These are phyloP conservation scores for Letharia lupina DNA, from an alignment of 495 filamentous ascomycete genomes.

Conservation along the genomic window DNA sequence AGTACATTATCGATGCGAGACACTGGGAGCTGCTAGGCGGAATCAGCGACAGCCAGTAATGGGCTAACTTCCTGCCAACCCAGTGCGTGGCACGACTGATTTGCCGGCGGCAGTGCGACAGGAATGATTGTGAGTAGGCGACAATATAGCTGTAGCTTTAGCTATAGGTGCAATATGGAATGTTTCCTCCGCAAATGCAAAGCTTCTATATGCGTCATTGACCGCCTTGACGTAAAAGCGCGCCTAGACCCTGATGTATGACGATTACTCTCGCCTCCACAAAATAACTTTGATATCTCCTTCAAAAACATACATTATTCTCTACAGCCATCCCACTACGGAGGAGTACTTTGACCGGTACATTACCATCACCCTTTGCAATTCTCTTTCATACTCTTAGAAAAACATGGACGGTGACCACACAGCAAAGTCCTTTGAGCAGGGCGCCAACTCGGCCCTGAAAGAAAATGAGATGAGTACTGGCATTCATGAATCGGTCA, in stretches of 20 bases:
- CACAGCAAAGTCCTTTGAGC: constrained; percentile 25
- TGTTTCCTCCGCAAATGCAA: background rate
- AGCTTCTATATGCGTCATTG: constrained; percentile 2
- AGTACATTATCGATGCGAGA: background rate
- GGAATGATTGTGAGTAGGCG: background rate
- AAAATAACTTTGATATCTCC: background rate
- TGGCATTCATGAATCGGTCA: constrained; percentile 24
- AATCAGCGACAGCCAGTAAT: too few species aligned
- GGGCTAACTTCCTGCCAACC: too few species aligned
- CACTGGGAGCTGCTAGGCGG: too few species aligned
- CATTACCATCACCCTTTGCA: background rate
- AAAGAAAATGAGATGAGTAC: constrained; percentile 24
- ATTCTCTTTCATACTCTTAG: background rate
- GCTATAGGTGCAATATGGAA: background rate
- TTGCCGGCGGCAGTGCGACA: background rate
- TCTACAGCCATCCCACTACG: too few species aligned
- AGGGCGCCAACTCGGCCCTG: constrained; percentile 25
- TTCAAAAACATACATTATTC: too few species aligned
- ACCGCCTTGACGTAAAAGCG: constrained; percentile 12
- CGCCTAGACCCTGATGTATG: constrained; percentile 9
- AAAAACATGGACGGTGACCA: constrained; percentile 25
- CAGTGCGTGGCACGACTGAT: too few species aligned
- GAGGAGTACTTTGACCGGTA: background rate
- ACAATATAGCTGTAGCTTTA: background rate
- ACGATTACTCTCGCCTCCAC: constrained; percentile 9